Percentiles rank a stretch among this genome's conserved stretches.
These are phyloP conservation scores for Pestalotiopsis sp. DNA, from an alignment of 2,329 filamentous ascomycete species.

Conservation along the genomic window DNA sequence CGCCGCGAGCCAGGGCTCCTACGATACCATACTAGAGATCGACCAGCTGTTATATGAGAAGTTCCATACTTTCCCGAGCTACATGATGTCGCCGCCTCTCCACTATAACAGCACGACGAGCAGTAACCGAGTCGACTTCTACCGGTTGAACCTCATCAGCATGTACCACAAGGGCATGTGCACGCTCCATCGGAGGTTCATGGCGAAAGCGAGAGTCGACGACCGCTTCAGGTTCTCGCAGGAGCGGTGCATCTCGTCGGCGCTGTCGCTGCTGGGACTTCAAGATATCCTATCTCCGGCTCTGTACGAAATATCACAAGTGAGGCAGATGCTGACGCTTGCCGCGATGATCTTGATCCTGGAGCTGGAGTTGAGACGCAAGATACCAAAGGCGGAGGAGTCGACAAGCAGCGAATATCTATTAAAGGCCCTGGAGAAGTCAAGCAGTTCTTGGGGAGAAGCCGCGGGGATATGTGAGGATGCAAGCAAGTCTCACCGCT, in stretches of 20 bases:
- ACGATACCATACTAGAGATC: constrained; percentile 33
- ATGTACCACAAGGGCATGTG: constrained; percentile 54
- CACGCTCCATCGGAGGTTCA: constrained; percentile 51
- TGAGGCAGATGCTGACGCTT: neutral
- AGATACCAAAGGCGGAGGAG: neutral
- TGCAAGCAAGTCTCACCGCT: neutral
- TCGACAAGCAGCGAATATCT: neutral
- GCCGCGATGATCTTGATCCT: neutral
- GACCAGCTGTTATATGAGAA: constrained; percentile 38
- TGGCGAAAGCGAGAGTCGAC: constrained; percentile 29
- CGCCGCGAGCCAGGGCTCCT: constrained; percentile 14
- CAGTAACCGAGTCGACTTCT: constrained; percentile 42
- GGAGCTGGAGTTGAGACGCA: constrained; percentile 1
- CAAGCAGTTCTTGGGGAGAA: neutral
- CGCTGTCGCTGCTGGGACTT: constrained; percentile 21
- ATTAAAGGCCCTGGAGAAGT: neutral
- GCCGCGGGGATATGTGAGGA: neutral
- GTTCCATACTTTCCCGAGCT: constrained; percentile 12
- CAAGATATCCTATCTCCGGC: constrained; percentile 17
- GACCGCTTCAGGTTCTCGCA: constrained; percentile 19
- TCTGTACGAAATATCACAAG: neutral
- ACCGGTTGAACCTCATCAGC: constrained; percentile 45
- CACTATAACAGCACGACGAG: neutral
- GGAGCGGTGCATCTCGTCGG: constrained; percentile 28
- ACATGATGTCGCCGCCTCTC: neutral